Base-by-base conservation (phyloP, 148 eudicot genomes). In the Rheum nobile region DNA sequence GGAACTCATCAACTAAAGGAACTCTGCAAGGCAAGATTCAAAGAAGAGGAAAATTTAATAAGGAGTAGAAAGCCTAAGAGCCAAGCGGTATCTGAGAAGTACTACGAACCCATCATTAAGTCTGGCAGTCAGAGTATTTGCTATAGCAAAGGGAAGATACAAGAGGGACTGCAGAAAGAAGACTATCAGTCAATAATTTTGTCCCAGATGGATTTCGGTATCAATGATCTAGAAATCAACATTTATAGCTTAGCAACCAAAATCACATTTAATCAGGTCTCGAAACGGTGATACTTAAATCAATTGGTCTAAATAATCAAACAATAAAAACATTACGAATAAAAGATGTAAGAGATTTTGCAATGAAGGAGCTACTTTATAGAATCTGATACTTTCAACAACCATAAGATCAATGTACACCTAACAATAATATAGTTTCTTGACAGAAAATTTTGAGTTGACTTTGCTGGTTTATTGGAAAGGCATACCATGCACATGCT, bases 61-160 rank as follows among this genome's bases (percentile, higher is more conserved):
- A 14, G 11, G 46, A 41, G 35, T 17, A 41, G 3, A 31, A 65
- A 65, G 10, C 43, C 41, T 11, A 65, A 29, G 11, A 28, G 50
- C 43, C 16, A 34, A 32, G 41, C 21, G 3, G 70, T 16, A 16
- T 16, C 14, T 16, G 39, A 34, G 70, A 32, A 34, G 43, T 34
- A 78, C 24, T 43, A 71, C 73, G 22, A 71, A 94, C 97, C 98
- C 98, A 41, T 91, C 88, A 86, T 94, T 91, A 65, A 94, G 86
- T 79, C 83, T 83, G 73, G 98, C 93, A 75, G 98, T 89, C 85
- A 94, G 85, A 76, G 88, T 80, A 76, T 94, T 94, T 75, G 98
- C 97, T 83, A 94, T 89, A 72, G 91, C 98, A 32, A 94, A 79
- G 44, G 97, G 98, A 67, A 94, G 91, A 85, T 84, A 94, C 67